Base-by-base conservation (phyloP, 345 rosid genomes). In the Raphanus sativus region DNA sequence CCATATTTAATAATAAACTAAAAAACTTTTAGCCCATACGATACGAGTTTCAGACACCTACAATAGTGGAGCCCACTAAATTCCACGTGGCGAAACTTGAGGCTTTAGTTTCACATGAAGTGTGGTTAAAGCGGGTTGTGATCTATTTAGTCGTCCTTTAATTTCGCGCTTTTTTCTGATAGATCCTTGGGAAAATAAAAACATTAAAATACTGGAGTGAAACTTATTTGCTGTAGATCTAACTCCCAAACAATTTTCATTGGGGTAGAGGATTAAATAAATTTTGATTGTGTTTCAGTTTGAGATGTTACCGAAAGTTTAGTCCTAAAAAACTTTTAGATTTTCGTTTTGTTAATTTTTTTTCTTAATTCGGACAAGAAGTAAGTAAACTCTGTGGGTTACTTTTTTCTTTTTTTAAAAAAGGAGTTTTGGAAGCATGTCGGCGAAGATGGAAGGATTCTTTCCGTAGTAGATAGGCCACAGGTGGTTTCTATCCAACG, bases 391-490 rank as follows among this genome's bases (percentile, higher is more conserved):
- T 8, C 48, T 52, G 80, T 63, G 66, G 66, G 66, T 54, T 8
- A 54, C 34, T 17, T 5, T 32, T 32, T 30, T 30, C 3, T 30
- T 21, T 21, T 21, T 21, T 21, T 21, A 33, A 38, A 8, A 38
- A 38, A 56, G 60, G 6, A 48, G 54, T 13, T 58, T 65, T 71
- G 81, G 81, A 78, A 78, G 77, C 73, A 78, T 78, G 77, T 78
- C 77, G 81, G 81, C 76, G 38, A 78, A 78, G 73, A 11, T 72
- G 26, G 58, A 15, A 45, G 63, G 77, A 78, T 78, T 59, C 81
- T 72, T 78, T 72, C 38, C 77, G 68, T 78, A 72, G 32, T 72
- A 78, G 77, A 78, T 78, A 72, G 77, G 81, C 81, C 77, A 78
- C 58, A 66, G 77, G 81, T 77, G 81, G 76, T 77, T 77, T 71